phyloP scores from a whole-genome alignment of 345 rosid species.

The Corchorus capsularis region DNA sequence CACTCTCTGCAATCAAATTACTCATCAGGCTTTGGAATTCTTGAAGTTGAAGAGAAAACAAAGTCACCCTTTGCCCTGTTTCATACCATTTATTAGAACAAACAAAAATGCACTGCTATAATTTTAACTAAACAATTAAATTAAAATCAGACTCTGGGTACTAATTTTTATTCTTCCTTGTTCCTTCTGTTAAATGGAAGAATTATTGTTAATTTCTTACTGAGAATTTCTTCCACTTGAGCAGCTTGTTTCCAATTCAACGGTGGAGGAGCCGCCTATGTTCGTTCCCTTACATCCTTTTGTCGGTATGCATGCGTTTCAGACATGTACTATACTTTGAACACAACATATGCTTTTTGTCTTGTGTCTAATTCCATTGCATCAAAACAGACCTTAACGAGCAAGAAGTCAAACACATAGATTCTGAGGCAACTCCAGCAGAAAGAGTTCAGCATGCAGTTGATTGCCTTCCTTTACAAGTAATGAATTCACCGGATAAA shows the following conservation, averaged over 20 bases:
- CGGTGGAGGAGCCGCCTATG: conserved; percentile 51
- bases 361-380: neutral
- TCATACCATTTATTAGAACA: too few relatives aligned
- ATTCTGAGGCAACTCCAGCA: conserved; percentile 36
- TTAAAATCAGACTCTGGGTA: neutral
- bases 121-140: neutral
- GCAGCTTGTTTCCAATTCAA: conserved; percentile 59
- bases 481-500: conserved; percentile 9
- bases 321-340: neutral
- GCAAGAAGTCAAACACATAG: conserved; percentile 41
- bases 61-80: too few relatives aligned
- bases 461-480: conserved; percentile 37
- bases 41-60: too few relatives aligned
- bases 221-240: neutral
- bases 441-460: conserved; percentile 51
- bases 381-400: conserved; percentile 42
- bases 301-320: conserved; percentile 33
- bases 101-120: too few relatives aligned
- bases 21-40: too few relatives aligned
- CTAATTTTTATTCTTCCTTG: too few relatives aligned
- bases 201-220: conserved; percentile 3
- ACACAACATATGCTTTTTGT: neutral
- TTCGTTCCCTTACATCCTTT: conserved; percentile 60
- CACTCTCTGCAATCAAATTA: too few relatives aligned
- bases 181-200: too few relatives aligned